phyloP scores from a whole-genome alignment of 2,329 filamentous ascomycete species.

The Alternaria ventricosa region DNA sequence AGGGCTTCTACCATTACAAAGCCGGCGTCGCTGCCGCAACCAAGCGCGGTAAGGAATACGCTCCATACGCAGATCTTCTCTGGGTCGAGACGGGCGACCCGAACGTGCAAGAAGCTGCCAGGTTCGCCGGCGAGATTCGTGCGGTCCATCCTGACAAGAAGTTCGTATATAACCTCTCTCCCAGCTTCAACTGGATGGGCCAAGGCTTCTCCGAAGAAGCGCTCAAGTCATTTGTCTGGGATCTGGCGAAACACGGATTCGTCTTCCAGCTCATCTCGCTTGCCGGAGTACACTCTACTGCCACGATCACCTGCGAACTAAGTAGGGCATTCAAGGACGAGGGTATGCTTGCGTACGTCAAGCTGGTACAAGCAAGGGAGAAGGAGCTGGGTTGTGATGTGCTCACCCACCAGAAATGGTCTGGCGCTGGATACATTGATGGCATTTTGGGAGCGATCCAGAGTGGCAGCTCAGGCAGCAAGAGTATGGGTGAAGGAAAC shows the following conservation, averaged over 20 bases:
- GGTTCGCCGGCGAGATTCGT: conserved; percentile 79
- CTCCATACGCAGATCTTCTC: conserved; percentile 89
- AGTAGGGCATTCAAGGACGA: conserved; percentile 83
- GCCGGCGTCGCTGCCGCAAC: conserved; percentile 85
- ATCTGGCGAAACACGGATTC: conserved; percentile 86
- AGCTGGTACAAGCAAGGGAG: conserved; percentile 85
- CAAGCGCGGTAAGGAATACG: conserved; percentile 91
- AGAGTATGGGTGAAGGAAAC: conserved; percentile 94
- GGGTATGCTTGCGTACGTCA: conserved; percentile 98
- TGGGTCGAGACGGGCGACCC: conserved; percentile 98
- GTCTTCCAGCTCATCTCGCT: conserved; percentile 70
- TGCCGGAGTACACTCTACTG: conserved; percentile 68
- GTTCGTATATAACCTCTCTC: conserved; percentile 94
- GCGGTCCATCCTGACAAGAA: conserved; percentile 76
- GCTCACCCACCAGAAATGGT: conserved; percentile 93
- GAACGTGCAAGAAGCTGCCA: conserved; percentile 75
- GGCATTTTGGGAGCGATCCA: conserved; percentile 89
- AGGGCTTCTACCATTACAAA: conserved; percentile 91
- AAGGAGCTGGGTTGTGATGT: conserved; percentile 92
- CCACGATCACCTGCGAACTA: conserved; percentile 74
- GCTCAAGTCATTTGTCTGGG: conserved; percentile 93
- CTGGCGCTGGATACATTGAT: conserved; percentile 77
- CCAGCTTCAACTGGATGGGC: conserved; percentile 98
- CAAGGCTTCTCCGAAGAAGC: conserved; percentile 87
- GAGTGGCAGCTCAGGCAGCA: conserved; percentile 86